Base-by-base conservation (phyloP, 176 grass and related monocot species). In the Phragmites australis region DNA sequence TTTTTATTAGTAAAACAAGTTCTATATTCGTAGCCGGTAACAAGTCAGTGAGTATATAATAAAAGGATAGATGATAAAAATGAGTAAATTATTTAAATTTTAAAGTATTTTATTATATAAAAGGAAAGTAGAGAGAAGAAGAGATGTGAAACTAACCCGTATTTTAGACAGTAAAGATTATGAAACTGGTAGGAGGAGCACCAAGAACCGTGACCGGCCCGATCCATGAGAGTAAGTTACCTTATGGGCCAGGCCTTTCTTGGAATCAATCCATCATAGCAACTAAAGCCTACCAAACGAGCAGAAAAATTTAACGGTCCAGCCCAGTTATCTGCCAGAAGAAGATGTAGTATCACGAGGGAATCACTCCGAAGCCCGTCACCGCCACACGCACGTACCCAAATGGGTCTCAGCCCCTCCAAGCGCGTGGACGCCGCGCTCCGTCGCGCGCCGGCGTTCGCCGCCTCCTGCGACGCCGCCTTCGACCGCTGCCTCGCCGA, bases 331-430 rank as follows among this genome's bases (percentile, higher is more conserved):
- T 1, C 27, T 16, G 15, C 7, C 15, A 46, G 21, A 5, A 12
- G 2, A 16, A 4, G 8, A 1, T 2, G 8, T 12, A 2, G 23
- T 29, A 67, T 25, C 16, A 13, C 2, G 25, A 69, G 30, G n/a
- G n/a, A n/a, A n/a, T 9, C 37, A 10, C 19, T 23, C 27, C 9
- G 15, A 69, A 78, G 48, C 72, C 82, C 77, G 13, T 4, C 25
- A 31, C 1, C 27, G 30, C 21, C 64, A 21, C 64, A 25, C 42
- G 12, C 39, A 52, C 9, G 29, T 6, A 64, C 6, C 48, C 2
- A 82, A 45, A 92, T 92, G 94, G 91, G 92, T 49, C 82, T 92
- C 1, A 89, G 78, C 76, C 79, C 85, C 21, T 97, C 94, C 16
- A 94, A 97, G 80, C 84, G 87, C 37, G 94, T 91, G 65, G 86